Evolutionary conservation across 805 yeast species (phyloP), one percentile per base, ranked within the genome.

Genomic region (Pichia nakasei): DNA sequence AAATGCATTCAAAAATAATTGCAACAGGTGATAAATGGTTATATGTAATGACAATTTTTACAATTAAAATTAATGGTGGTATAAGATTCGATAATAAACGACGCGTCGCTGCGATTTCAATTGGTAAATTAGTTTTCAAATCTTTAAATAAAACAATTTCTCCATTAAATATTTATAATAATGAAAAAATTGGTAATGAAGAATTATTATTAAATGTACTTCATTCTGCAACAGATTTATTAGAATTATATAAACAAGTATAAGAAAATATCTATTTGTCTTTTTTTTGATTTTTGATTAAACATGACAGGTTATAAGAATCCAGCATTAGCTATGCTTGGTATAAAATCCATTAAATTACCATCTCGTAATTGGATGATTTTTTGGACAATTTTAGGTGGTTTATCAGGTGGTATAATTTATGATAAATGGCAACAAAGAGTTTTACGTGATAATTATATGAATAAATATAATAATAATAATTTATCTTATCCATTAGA

Each of bases 331-430:
- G 65, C 75, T 50, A 82, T 86, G 56, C 76, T 91, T 85, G 97
- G 97, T 0, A 74, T 91, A 39, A 85, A 87, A 5, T 65, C 81
- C 13, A 53, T 88, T 20, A 74, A 82, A 33, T 66, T 93, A 13
- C 98, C 98, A 0, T 82, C 95, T 0, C 71, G 96, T 49, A 93
- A 91, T 66, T 91, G 97, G 98, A 63, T 76, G 68, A 85, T 88
- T 32, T 93, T 93, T 63, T 83, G 95, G 85, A 58, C 80, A 0
- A 76, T 85, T 8, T 59, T 84, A 2, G 78, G 80, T 1, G 64
- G 72, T 2, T 65, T 83, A 32, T 70, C 84, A 2, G 91, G 95
- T n/a, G 86, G 91, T 12, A 72, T 80, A 26, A 73, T 73, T 15
- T 88, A 86, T 64, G 98, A 93, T 63, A 80, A 82, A 51, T 69